A percentile compares a stretch with the other conserved stretches of the same genome.
Conservation (phyloP, 1,284 basidiomycete species). For the Ustilago xerochloae region DNA sequence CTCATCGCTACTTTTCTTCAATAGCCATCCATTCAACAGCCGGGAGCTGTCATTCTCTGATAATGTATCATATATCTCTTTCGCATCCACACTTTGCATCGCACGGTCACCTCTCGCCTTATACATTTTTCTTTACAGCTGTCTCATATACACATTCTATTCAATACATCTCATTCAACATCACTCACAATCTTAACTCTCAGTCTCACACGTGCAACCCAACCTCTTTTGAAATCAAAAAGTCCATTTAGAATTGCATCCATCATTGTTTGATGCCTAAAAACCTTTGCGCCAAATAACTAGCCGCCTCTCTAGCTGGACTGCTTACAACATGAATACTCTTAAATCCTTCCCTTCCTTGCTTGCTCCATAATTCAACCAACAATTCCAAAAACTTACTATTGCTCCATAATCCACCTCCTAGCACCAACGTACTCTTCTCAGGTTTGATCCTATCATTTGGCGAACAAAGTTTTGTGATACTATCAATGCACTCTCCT, state of each 20-base stretch:
- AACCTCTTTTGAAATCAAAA: neutral
- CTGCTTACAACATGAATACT: slow-evolving; percentile 52
- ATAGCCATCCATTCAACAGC: too few species aligned
- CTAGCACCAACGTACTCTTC: slow-evolving; percentile 49
- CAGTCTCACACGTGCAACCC: too few species aligned
- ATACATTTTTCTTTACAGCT: too few species aligned
- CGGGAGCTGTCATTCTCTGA: too few species aligned
- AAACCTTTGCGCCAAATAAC: slow-evolving; percentile 32
- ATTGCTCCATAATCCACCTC: slow-evolving; percentile 61
- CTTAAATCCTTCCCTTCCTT: slow-evolving; percentile 40
- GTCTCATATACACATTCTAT: too few species aligned
- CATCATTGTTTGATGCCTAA: neutral
- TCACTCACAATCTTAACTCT: too few species aligned
- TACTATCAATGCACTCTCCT: slow-evolving; percentile 37
- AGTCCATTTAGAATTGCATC: neutral
- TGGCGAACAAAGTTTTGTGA: slow-evolving; percentile 32
- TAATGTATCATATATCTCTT: slow-evolving; percentile 10
- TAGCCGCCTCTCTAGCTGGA: slow-evolving; percentile 54
- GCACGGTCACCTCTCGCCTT: too few species aligned
- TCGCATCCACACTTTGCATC: neutral
- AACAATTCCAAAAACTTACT: slow-evolving; percentile 44
- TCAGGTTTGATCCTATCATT: slow-evolving; percentile 24
- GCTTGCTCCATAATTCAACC: slow-evolving; percentile 21
- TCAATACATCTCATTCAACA: too few species aligned
- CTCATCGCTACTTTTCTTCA: too few species aligned